Conservation (phyloP, 495 filamentous ascomycete genomes). For the Penicillium arizonense region DNA sequence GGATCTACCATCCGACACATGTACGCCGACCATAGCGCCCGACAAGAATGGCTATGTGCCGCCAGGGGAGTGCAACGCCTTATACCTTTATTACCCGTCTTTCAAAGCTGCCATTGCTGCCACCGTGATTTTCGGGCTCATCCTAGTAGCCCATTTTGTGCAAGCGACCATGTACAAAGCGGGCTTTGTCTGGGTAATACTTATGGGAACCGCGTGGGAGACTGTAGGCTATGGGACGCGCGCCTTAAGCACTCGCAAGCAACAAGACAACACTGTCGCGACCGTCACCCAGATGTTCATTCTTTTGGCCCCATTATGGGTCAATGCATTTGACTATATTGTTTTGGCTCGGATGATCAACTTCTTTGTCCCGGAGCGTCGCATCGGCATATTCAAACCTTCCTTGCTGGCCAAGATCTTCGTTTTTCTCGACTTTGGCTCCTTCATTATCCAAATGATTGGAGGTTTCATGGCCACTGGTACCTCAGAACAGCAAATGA, state of each 20-base stretch:
- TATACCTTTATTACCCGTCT: slow-evolving; percentile 2
- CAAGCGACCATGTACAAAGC: neutral
- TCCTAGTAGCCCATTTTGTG: neutral
- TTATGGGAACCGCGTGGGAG: slow-evolving; percentile 2
- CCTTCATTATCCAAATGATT: neutral
- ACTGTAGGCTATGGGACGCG: neutral
- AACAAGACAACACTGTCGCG: neutral
- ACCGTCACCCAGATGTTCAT: neutral
- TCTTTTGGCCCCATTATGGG: slow-evolving; percentile 2
- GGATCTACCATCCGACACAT: neutral
- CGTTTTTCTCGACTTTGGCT: neutral
- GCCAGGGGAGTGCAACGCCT: neutral
- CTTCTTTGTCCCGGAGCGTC: slow-evolving; percentile 2
- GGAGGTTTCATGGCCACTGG: neutral
- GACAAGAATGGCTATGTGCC: slow-evolving; percentile 1
- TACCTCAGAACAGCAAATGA: neutral
- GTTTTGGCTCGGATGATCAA: neutral
- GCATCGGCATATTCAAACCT: neutral
- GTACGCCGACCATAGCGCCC: neutral
- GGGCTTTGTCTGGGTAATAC: slow-evolving; percentile 1
- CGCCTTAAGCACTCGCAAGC: neutral
- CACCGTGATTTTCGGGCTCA: neutral
- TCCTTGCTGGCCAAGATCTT: neutral
- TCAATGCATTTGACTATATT: slow-evolving; percentile 4
- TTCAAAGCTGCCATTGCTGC: neutral